Evolutionary conservation across 2,329 filamentous ascomycete genomes (phyloP).

Genomic region (Huntiella abstrusa): DNA sequence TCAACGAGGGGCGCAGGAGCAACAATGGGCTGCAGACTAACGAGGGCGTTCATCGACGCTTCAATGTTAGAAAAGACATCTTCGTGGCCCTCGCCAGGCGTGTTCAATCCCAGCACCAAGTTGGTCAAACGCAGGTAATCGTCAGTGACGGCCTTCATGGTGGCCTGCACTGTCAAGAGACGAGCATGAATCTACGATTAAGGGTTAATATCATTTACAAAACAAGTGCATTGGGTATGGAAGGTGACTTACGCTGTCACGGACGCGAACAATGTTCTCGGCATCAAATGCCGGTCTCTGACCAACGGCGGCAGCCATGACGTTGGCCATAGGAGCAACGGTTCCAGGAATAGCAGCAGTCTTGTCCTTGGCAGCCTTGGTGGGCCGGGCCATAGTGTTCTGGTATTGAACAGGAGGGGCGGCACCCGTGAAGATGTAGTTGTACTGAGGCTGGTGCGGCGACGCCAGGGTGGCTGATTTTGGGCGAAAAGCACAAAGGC

Average conservation of each 20-base stretch:
- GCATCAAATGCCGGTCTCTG: conserved; percentile 33
- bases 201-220: conserved; percentile 3
- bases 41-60: conserved; percentile 26
- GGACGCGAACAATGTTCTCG: conserved; percentile 60
- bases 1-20: conserved; percentile 29
- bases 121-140: conserved; percentile 83
- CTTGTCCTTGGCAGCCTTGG: conserved; percentile 24
- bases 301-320: conserved; percentile 19
- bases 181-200: conserved; percentile 29
- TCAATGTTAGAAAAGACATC: conserved; percentile 33
- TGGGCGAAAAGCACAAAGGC: neutral
- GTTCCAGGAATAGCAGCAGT: conserved; percentile 16
- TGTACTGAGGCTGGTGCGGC: conserved; percentile 2
- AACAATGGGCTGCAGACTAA: conserved; percentile 22
- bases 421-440: neutral
- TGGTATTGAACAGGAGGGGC: neutral
- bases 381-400: conserved; percentile 25
- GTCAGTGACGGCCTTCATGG: conserved; percentile 60
- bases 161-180: conserved; percentile 58
- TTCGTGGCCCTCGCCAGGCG: conserved; percentile 25
- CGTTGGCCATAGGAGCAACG: conserved; percentile 17
- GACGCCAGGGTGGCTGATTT: conserved; percentile 3
- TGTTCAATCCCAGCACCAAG: conserved; percentile 52
- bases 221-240: neutral
- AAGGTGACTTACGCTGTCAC: conserved; percentile 52